Evolutionary conservation across 2,329 filamentous ascomycete genomes (phyloP), one percentile per base, ranked within the genome.

Genomic region (Ophiostoma ips): DNA sequence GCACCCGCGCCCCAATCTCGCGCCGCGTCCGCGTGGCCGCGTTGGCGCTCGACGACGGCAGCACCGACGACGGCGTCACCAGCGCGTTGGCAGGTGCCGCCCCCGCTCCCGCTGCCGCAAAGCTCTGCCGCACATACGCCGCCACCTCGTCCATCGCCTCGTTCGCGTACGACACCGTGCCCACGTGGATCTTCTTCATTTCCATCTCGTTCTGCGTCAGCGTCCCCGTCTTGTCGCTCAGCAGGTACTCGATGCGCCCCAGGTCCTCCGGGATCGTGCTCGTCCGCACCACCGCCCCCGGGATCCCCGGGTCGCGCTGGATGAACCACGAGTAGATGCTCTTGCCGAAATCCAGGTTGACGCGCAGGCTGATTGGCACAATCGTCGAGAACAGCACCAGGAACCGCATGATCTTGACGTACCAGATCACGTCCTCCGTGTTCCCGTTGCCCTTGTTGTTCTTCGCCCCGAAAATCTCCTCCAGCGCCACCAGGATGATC

Each of bases 161-260:
- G 58, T 95, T 95, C 33, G 90, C 92, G 61, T 98, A 98, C 1
- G 90, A 96, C 1, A 96, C 92, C 10, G 92, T 98, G 10, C 94
- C 92, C 49, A 98, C 87, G 60, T 98, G 94, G 6, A 98, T 90
- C 67, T 98, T 98, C 63, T 94, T 95, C 75, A 98, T 83, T 61
- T 95, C 90, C 89, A 95, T 95, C 61, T 95, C 87, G 60, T 98
- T 98, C 58, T 96, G 88, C 0, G 92, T 98, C 53, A 98, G 66
- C 2, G 92, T 98, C n/a, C 92, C 92, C 1, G 92, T 98, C 66
- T 98, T 98, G 65, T 98, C 92, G 55, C 87, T 95, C 30, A 98
- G 73, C 2, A 98, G 72, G 63, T 98, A 98, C 64, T 98, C 92
- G 41, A 98, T 94, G 21, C 94, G 78, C 8, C 92, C 92, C 3